Base-by-base conservation (phyloP, 106 monocot species). In the Phalaenopsis aphrodite region DNA sequence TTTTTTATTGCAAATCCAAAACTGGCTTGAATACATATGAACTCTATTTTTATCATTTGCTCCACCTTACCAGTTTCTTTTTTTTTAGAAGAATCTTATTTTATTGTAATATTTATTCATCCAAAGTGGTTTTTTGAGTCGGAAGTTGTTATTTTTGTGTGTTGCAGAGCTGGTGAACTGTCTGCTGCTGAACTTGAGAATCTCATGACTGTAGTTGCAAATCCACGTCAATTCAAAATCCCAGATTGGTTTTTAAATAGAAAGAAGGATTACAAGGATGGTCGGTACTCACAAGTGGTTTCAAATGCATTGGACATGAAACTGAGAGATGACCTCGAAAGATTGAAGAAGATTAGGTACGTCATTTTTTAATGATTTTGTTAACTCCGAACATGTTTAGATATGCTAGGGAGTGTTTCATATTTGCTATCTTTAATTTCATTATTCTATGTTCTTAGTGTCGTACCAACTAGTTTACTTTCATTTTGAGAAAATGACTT, bases 231-330 rank as follows among this genome's bases (percentile, higher is more conserved):
- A 77, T 91, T 88, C 83, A 91, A 91, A 76, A 89, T 91, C 67
- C 89, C 89, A 49, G 89, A 91, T 45, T 91, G 91, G 91, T 91
- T 91, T 61, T 66, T 91, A 42, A 91, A 91, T 82, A 85, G 91
- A 23, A 88, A 91, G 83, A 89, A 89, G 83, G 89, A 89, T 49
- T 87, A 91, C 79, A 91, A 91, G 78, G 91, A 89, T 82, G 91
- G 91, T 3, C 84, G 89, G 83, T 89, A 83, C 79, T 87, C 89
- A 5, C 88, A 89, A 81, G 89, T 91, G 23, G 82, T 89, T 67
- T 91, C 89, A 8, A 89, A 91, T 82, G 87, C 89, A 19, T 47
- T 91, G 81, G 89, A 89, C 77, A 87, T 91, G 88, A 88, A 88
- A 81, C 88, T 91, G 21, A 91, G 88, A 64, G 88, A 88, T 87